A percentile compares a stretch with the other conserved stretches of the same genome.
Evolutionary conservation across 768 basidiomycete genomes (phyloP).

Genomic region (Coprinopsis strossmayeri): DNA sequence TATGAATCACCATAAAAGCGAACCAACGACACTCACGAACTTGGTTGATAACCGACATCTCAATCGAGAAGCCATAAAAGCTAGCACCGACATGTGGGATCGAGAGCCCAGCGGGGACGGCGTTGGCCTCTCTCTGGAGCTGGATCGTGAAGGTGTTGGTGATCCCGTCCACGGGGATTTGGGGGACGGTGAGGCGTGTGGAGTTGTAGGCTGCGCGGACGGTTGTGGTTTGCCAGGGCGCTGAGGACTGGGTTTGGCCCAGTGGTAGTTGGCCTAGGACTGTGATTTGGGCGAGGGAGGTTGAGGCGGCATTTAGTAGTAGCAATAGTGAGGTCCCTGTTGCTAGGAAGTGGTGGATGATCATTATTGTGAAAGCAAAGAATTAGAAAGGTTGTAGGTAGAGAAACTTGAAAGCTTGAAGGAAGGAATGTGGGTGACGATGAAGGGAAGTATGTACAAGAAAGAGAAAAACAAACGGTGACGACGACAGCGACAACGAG

Average conservation of each 20-base stretch:
- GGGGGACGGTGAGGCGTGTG: constrained; percentile 41
- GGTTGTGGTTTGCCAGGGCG: constrained; percentile 15
- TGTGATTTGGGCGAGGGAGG: constrained; percentile 17
- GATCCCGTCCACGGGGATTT: constrained; percentile 29
- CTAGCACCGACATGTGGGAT: constrained; percentile 11
- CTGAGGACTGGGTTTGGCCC: constrained; percentile 14
- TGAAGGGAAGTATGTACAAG: too few species aligned
- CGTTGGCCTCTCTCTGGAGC: constrained; percentile 28
- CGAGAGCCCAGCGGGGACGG: constrained; percentile 19
- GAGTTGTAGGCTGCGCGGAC: constrained; percentile 47
- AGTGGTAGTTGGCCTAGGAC: constrained; percentile 26
- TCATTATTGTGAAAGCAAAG: too few species aligned
- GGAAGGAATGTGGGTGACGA: too few species aligned
- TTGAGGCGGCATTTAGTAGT: too few species aligned
- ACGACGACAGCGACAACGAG: too few species aligned
- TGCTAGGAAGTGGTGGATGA: too few species aligned
- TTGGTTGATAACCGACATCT: constrained; percentile 56
- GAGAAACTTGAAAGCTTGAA: too few species aligned
- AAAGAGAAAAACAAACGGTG: too few species aligned
- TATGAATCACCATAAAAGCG: constrained; percentile 29
- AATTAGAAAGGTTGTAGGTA: too few species aligned
- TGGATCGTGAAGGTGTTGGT: constrained; percentile 37
- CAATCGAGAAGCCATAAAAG: constrained; percentile 54
- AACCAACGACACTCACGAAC: constrained; percentile 34
- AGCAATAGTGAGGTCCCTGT: too few species aligned